A percentile compares a stretch with the other conserved stretches of the same genome.
Conservation (phyloP, 768 basidiomycete genomes). For the Dacryopinax primogenitus region DNA sequence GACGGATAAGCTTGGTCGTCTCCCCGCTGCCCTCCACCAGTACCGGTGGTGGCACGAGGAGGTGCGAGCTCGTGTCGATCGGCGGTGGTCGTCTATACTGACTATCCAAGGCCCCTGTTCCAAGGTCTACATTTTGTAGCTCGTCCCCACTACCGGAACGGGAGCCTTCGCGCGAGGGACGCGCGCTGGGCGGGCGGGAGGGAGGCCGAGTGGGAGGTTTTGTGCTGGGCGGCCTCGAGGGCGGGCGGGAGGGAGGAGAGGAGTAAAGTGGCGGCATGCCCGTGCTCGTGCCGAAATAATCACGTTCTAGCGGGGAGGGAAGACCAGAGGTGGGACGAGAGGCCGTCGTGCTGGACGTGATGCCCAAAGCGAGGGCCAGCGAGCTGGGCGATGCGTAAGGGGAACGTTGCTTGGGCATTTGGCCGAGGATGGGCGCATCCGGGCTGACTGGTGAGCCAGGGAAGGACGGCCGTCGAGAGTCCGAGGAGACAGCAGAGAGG, state of each 20-base stretch:
- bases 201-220: conserved; percentile 2
- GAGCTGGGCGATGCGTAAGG: conserved; percentile 5
- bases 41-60: not conserved
- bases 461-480: conserved; percentile 47
- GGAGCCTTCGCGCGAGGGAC: conserved; percentile 3
- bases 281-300: conserved; percentile 1
- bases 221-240: not conserved
- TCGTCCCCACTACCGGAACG: not conserved
- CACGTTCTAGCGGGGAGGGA: conserved; percentile 5
- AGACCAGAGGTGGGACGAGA: conserved; percentile 6
- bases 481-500: not conserved
- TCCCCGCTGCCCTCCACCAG: not conserved
- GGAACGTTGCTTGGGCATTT: conserved; percentile 31
- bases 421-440: conserved; percentile 48
- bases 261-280: not conserved
- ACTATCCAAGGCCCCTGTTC: not conserved
- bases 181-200: conserved; percentile 1
- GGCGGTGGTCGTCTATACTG: conserved; percentile 9
- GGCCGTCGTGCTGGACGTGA: conserved; percentile 7
- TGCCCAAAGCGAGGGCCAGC: not conserved
- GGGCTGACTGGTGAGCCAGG: conserved; percentile 37
- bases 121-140: conserved; percentile 3
- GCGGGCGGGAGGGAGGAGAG: conserved; percentile 2
- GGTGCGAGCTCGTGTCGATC: conserved; percentile 8
- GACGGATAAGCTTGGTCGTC: conserved; percentile 7